Conservation (phyloP, 2,329 filamentous ascomycete genomes). For the Plenodomus lindquistii region DNA sequence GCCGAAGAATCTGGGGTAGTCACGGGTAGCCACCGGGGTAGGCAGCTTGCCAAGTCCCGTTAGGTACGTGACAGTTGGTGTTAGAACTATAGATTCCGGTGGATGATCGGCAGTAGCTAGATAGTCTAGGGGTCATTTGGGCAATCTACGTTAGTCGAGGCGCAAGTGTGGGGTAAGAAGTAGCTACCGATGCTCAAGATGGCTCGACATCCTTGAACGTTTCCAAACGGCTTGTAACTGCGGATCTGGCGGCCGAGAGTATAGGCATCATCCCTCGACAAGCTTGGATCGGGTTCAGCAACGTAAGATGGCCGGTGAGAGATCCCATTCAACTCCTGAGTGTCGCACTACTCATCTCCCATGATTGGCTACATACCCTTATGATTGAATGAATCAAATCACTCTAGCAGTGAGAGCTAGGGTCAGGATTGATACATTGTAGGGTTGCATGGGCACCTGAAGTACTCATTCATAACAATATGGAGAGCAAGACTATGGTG, state of each 20-base stretch:
- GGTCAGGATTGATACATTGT: no score
- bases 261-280: no score
- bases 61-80: neutral
- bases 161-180: conserved; percentile 1
- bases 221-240: conserved; percentile 2
- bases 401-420: no score
- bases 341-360: no score
- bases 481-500: no score
- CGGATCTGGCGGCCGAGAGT: neutral
- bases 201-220: neutral
- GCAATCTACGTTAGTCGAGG: conserved; percentile 4
- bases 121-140: neutral
- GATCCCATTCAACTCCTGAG: no score
- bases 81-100: neutral
- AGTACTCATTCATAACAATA: no score
- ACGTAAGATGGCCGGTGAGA: no score
- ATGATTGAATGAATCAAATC: no score
- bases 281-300: no score
- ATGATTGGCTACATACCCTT: no score
- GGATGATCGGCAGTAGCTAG: neutral
- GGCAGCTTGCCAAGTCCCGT: neutral
- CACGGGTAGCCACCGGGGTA: neutral
- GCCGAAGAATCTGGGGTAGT: neutral
- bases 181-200: conserved; percentile 4
- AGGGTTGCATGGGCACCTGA: no score